Evolutionary conservation across 495 filamentous ascomycete genomes (phyloP).

Genomic region (Immersiella caudata): DNA sequence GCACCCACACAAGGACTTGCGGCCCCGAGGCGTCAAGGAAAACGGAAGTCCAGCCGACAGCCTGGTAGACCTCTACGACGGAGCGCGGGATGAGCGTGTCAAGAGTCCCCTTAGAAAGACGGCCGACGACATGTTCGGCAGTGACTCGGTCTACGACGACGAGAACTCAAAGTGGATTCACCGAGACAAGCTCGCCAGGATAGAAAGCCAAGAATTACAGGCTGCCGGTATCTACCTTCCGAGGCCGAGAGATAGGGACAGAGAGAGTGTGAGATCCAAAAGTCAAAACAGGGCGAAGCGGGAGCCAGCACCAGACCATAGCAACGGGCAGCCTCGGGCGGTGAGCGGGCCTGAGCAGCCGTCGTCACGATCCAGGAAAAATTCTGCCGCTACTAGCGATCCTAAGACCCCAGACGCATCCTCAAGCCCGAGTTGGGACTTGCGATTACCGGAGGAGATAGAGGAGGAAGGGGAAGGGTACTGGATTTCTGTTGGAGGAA

Average conservation of each 20-base stretch:
- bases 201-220: slow-evolving; percentile 90
- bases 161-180: slow-evolving; percentile 90
- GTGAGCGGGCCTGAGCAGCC: slow-evolving; percentile 30
- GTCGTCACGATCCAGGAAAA: slow-evolving; percentile 49
- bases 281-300: slow-evolving; percentile 58
- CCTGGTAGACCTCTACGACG: slow-evolving; percentile 57
- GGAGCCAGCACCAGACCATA: slow-evolving; percentile 37
- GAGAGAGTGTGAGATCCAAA: slow-evolving; percentile 39
- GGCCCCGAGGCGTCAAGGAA: slow-evolving; percentile 54
- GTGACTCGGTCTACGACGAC: slow-evolving; percentile 34
- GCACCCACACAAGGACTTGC: slow-evolving; percentile 37
- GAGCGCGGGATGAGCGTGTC: slow-evolving; percentile 24
- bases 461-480: slow-evolving; percentile 63
- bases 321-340: slow-evolving; percentile 32
- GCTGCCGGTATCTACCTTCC: slow-evolving; percentile 78
- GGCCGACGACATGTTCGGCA: slow-evolving; percentile 14
- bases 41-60: slow-evolving; percentile 60
- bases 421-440: slow-evolving; percentile 58
- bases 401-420: slow-evolving; percentile 36
- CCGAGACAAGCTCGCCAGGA: slow-evolving; percentile 88
- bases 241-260: slow-evolving; percentile 52
- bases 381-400: slow-evolving; percentile 44
- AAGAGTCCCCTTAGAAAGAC: slow-evolving; percentile 24
- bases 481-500: slow-evolving; percentile 43
- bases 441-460: slow-evolving; percentile 79